Evolutionary conservation across 1,284 basidiomycete genomes (phyloP).

Genomic region (Rhizoctonia solani): DNA sequence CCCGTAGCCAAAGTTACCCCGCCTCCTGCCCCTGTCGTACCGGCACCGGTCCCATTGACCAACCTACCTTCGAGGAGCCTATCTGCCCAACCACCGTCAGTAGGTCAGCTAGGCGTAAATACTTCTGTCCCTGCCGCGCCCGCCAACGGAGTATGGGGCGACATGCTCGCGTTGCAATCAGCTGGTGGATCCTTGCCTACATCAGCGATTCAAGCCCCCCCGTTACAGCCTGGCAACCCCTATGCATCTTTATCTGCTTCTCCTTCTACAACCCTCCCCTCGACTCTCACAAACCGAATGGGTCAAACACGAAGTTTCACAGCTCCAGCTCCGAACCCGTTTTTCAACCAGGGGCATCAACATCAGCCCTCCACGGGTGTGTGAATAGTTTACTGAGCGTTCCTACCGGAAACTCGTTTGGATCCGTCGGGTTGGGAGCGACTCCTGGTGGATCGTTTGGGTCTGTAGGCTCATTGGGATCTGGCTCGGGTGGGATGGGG

Average conservation of each 20-base stretch:
- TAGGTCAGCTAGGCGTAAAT: background rate
- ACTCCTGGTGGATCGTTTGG: conserved; percentile 24
- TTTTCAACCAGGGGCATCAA: conserved; percentile 20
- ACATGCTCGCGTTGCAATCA: conserved; percentile 18
- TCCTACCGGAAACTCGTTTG: conserved; percentile 7
- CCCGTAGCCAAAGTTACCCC: background rate
- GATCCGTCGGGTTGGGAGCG: background rate
- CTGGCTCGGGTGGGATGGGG: conserved; percentile 4
- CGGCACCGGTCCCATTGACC: background rate
- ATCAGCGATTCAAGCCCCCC: conserved; percentile 5
- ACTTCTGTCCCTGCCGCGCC: background rate
- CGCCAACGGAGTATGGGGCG: conserved; percentile 17
- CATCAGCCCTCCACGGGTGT: conserved; percentile 27
- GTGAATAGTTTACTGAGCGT: conserved; percentile 14
- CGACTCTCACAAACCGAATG: conserved; percentile 20
- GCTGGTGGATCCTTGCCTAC: conserved; percentile 4
- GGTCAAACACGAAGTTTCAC: conserved; percentile 28
- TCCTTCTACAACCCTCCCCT: background rate
- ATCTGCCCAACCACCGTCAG: conserved; percentile 10
- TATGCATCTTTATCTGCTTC: conserved; percentile 15
- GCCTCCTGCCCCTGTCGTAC: conserved; percentile 5
- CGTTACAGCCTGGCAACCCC: conserved; percentile 12
- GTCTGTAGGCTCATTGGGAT: background rate
- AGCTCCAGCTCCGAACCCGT: conserved; percentile 27
- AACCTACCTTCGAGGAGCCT: conserved; percentile 27